Evolutionary conservation across 2,329 filamentous ascomycete species (phyloP).

Genomic region (Nemania sp.): DNA sequence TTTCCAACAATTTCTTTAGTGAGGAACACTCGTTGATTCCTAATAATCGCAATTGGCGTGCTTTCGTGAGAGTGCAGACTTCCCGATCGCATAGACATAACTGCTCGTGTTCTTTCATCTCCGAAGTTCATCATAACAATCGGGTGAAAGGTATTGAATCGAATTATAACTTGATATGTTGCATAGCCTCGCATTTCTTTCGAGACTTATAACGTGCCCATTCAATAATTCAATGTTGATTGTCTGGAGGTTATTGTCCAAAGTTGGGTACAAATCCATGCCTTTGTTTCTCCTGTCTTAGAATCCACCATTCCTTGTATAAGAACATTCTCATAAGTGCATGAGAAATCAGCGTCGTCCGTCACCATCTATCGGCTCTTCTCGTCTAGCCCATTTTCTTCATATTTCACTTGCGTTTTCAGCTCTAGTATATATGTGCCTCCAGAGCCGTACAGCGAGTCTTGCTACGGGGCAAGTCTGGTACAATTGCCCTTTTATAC

Average conservation of each 20-base stretch:
- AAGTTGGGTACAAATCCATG: background rate
- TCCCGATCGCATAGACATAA: background rate
- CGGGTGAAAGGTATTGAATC: background rate
- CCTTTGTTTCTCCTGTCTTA: conserved; percentile 6
- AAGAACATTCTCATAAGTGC: conserved; percentile 11
- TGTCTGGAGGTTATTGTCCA: background rate
- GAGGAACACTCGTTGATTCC: background rate
- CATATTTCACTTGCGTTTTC: background rate
- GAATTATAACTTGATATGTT: background rate
- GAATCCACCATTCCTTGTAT: background rate
- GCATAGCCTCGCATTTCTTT: background rate
- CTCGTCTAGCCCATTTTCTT: background rate
- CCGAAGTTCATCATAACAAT: background rate
- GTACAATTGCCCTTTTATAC: background rate
- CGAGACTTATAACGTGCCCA: background rate
- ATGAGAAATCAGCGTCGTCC: background rate
- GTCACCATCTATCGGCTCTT: background rate
- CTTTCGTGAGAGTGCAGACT: background rate
- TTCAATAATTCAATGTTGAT: background rate
- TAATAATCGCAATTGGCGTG: background rate
- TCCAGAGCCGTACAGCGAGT: background rate
- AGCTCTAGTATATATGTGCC: background rate
- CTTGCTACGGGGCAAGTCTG: background rate
- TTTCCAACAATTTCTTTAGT: background rate
- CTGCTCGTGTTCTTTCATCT: too few species aligned